Base-by-base conservation (phyloP, 2,329 filamentous ascomycete species). In the Arthrobotrys sphaeroides region DNA sequence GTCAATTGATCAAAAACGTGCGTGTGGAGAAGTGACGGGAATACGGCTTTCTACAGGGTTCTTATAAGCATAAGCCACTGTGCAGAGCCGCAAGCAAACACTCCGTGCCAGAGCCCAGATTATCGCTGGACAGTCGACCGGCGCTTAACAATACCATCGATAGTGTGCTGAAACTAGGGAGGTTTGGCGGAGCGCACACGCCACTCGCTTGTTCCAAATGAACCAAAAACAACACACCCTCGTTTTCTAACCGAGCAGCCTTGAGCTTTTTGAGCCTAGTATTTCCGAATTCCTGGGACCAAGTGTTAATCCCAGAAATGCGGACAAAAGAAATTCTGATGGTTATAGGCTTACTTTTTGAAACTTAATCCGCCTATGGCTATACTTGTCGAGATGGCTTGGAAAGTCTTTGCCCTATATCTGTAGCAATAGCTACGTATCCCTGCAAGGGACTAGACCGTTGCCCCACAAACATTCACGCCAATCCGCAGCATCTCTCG, bases 241-340 rank as follows among this genome's bases (percentile, higher is more conserved):
- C 31, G 51, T 55, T 38, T 55, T 36, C 31, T 55, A 38, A 55
- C 16, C 51, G 51, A 55, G n/a, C 16, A 55, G 51, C 51, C 51
- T 33, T 31, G 38, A 55, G 10, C 38, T 31, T 55, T n/a, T n/a
- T n/a, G n/a, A n/a, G n/a, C n/a, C n/a, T 55, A 38, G 20, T 18
- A 22, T 36, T 55, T 22, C 51, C 31, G 18, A 24, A 24, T 36
- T n/a, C 22, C 2, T 20, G 28, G 47, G n/a, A 53, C 28, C n/a
- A 31, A 26, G 18, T 38, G 28, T 31, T 24, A n/a, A n/a, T n/a
- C 24, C 18, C 16, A 18, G 20, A 18, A n/a, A 5, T 5, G 5
- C 5, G 51, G 10, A 12, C 22, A 55, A n/a, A 38, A 55, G 36
- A 9, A 55, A n/a, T 55, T 18, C 9, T 2, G 10, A 16, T 10